Evolutionary conservation across 2,329 filamentous ascomycete genomes (phyloP).

Genomic region (Aureobasidium sp.): DNA sequence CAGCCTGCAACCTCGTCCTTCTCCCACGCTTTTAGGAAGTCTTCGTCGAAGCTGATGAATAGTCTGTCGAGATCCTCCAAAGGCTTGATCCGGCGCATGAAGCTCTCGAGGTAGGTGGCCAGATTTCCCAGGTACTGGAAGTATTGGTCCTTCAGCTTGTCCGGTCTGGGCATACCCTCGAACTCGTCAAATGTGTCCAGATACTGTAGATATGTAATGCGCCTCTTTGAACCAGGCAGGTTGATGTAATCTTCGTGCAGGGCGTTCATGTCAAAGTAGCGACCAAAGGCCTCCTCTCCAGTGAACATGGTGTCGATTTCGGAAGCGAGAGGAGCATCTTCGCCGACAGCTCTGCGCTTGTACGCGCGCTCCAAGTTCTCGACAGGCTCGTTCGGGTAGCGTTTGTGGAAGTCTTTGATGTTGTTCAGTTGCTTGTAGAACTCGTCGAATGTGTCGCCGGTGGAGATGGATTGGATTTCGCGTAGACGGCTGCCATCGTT

Average conservation of each 20-base stretch:
- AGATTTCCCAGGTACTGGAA: conserved; percentile 80
- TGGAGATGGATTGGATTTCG: conserved; percentile 76
- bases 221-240: conserved; percentile 67
- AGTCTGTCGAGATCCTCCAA: conserved; percentile 78
- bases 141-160: conserved; percentile 89
- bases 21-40: conserved; percentile 78
- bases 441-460: conserved; percentile 77
- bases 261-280: conserved; percentile 79
- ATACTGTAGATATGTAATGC: conserved; percentile 84
- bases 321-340: conserved; percentile 48
- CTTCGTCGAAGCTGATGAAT: conserved; percentile 64
- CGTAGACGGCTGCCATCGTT: conserved; percentile 59
- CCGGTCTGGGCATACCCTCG: conserved; percentile 62
- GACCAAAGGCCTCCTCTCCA: conserved; percentile 86
- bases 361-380: conserved; percentile 94
- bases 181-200: conserved; percentile 88
- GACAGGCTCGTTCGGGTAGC: conserved; percentile 88
- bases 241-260: conserved; percentile 87
- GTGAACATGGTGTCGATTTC: conserved; percentile 89
- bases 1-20: conserved; percentile 72
- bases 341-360: conserved; percentile 58
- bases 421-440: conserved; percentile 79
- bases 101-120: conserved; percentile 75
- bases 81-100: conserved; percentile 75
- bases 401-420: conserved; percentile 78